A percentile compares a stretch with the other conserved stretches of the same genome.
Conservation (phyloP, 2,329 filamentous ascomycete genomes). For the Cryphonectria parasitica region DNA sequence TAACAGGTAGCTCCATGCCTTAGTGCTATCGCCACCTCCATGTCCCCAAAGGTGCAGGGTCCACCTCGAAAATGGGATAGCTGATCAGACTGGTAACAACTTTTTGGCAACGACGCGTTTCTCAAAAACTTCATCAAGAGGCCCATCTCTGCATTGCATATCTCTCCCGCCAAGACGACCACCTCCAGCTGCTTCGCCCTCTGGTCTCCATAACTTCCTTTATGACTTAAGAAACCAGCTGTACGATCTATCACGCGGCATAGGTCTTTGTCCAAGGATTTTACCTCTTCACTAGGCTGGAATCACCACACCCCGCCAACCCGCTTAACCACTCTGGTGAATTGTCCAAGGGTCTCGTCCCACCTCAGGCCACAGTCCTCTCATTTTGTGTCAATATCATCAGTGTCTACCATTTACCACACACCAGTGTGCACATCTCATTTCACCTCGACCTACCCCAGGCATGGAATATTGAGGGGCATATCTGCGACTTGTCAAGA, state of each 20-base stretch:
- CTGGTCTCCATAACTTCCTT: neutral
- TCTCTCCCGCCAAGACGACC: neutral
- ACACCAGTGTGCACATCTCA: constrained; percentile 9
- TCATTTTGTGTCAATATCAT: neutral
- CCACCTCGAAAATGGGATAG: neutral
- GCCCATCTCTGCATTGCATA: neutral
- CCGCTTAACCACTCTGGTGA: neutral
- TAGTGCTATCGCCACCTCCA: constrained; percentile 11
- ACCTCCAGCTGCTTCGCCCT: neutral
- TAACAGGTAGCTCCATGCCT: constrained; percentile 5
- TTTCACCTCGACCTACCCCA: constrained; percentile 2
- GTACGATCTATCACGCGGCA: neutral
- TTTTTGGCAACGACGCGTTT: constrained; percentile 1
- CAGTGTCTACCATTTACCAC: neutral
- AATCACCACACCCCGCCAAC: constrained; percentile 1
- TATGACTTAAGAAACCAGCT: neutral
- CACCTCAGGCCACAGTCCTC: constrained; percentile 25
- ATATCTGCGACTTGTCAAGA: constrained; percentile 9
- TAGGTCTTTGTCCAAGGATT: neutral
- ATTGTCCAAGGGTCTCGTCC: constrained; percentile 4
- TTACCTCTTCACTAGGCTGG: neutral
- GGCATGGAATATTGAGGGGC: constrained; percentile 8
- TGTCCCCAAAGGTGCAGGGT: neutral
- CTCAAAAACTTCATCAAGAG: neutral
- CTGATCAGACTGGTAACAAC: neutral